A percentile compares a stretch with the other conserved stretches of the same genome.
Evolutionary conservation across 2,329 filamentous ascomycete genomes (phyloP).

Genomic region (Ambrosiella cleistominuta): DNA sequence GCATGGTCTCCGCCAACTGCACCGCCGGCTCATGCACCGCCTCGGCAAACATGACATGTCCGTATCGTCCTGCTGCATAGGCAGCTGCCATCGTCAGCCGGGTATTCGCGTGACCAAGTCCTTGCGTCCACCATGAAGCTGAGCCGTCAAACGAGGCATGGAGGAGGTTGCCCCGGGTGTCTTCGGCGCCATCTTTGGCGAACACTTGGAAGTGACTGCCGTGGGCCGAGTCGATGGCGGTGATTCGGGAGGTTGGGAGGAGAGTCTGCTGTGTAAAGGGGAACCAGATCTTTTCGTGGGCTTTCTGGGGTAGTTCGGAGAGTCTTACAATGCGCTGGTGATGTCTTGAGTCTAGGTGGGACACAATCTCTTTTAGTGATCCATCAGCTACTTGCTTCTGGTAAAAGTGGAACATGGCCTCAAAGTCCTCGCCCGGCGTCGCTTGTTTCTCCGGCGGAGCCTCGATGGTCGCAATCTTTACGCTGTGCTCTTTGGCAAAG

Average conservation of each 20-base stretch:
- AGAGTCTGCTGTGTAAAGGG: conserved; percentile 68
- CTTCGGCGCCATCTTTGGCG: background rate
- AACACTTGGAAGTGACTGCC: conserved; percentile 59
- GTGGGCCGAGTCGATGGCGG: conserved; percentile 62
- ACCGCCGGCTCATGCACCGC: conserved; percentile 66
- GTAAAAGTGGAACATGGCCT: conserved; percentile 50
- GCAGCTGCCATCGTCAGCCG: conserved; percentile 55
- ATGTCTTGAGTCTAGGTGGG: conserved; percentile 36
- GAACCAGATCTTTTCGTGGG: conserved; percentile 58
- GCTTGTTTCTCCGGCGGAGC: conserved; percentile 36
- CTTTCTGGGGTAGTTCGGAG: conserved; percentile 41
- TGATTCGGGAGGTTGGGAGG: conserved; percentile 43
- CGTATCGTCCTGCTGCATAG: conserved; percentile 67
- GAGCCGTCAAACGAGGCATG: conserved; percentile 64
- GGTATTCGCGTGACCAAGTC: conserved; percentile 63
- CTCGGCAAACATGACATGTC: conserved; percentile 75
- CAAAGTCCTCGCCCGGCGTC: conserved; percentile 28
- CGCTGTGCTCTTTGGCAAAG: conserved; percentile 40
- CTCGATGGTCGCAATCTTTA: conserved; percentile 39
- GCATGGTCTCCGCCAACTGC: conserved; percentile 45
- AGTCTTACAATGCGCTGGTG: conserved; percentile 37
- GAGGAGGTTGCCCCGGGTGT: conserved; percentile 25
- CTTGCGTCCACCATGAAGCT: conserved; percentile 85
- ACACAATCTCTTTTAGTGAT: conserved; percentile 28
- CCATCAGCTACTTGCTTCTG: conserved; percentile 23